Base-by-base conservation (phyloP, 2,329 filamentous ascomycete species). In the Fusarium udum region DNA sequence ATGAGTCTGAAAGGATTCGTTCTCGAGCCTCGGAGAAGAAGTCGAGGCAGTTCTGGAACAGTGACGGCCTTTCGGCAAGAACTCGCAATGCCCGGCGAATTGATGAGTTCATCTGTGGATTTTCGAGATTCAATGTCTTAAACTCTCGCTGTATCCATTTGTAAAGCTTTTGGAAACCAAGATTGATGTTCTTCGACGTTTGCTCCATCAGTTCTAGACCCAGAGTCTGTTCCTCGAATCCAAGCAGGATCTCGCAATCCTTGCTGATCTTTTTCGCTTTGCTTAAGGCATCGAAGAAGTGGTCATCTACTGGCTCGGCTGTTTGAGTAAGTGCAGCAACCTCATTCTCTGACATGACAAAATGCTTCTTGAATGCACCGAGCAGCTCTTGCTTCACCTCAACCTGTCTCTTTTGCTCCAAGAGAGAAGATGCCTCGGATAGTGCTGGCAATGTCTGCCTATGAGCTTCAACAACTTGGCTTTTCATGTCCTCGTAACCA, bases 141-240 rank as follows among this genome's bases (percentile, higher is more conserved):
- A 99, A 97, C 77, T 98, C 95, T 67, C 93, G 91, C 80, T 98
- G 95, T 26, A 97, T 91, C 95, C 95, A 99, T 77, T 94, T 91
- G 82, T 97, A 98, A 6, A 99, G 88, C 80, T 98, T 99, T 80
- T 99, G 95, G 77, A 96, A 99, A 10, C 94, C 95, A 22, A 92
- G 88, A 78, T 97, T 96, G 56, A 99, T 87, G 70, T 94, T 91
- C 67, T 94, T 94, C 1, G 95, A 95, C 62, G 92, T 95, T 80
- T 95, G 91, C 71, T 98, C 95, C 87, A 98, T 95, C 55, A 98
- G 89, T 77, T 98, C 95, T 8, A 97, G 85, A 0, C 95, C 96
- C 1, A 98, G 84, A 14, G 92, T 91, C 82, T 98, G 95, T 76
- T 95, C 94, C 80, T 98, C 95, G 36, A 95, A 93, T 6, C 95